phyloP scores from a whole-genome alignment of 2,329 filamentous ascomycete genomes.

The Chaetomiaceae sp. region DNA sequence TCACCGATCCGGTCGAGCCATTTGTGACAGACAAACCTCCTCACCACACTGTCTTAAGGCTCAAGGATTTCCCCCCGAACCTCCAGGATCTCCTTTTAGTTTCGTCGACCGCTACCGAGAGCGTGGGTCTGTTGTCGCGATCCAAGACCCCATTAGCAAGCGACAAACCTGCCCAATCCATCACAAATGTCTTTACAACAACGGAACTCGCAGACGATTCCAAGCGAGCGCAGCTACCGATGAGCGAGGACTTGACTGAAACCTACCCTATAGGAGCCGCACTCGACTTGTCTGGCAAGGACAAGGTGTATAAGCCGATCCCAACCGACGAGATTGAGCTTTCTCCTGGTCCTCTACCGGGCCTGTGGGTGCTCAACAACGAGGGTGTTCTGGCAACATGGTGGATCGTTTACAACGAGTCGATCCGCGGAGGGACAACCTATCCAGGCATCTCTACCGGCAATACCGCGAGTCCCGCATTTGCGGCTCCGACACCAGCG shows the following conservation, averaged over 20 bases:
- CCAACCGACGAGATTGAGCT: constrained; percentile 71
- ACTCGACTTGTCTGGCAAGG: constrained; percentile 77
- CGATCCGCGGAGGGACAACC: constrained; percentile 66
- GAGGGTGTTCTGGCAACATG: constrained; percentile 80
- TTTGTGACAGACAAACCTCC: constrained; percentile 64
- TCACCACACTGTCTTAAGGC: constrained; percentile 71
- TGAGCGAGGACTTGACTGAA: constrained; percentile 62
- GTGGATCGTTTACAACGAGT: constrained; percentile 90
- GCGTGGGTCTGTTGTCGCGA: constrained; percentile 73
- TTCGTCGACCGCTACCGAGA: constrained; percentile 72
- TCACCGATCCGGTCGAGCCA: constrained; percentile 69
- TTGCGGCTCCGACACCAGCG: constrained; percentile 31
- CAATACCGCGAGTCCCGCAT: constrained; percentile 34
- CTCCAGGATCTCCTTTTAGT: constrained; percentile 79
- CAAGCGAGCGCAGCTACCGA: constrained; percentile 69
- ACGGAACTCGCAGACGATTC: constrained; percentile 71
- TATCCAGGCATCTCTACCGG: constrained; percentile 65
- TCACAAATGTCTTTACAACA: constrained; percentile 66
- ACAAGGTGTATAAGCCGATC: constrained; percentile 74
- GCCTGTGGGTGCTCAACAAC: constrained; percentile 79
- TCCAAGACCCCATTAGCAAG: constrained; percentile 64
- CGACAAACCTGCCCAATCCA: constrained; percentile 54
- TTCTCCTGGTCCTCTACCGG: constrained; percentile 76
- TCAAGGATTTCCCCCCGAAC: constrained; percentile 75
- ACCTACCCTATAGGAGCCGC: constrained; percentile 75